Conservation (phyloP, 129 eudicot genomes). For the Helianthus annuus region DNA sequence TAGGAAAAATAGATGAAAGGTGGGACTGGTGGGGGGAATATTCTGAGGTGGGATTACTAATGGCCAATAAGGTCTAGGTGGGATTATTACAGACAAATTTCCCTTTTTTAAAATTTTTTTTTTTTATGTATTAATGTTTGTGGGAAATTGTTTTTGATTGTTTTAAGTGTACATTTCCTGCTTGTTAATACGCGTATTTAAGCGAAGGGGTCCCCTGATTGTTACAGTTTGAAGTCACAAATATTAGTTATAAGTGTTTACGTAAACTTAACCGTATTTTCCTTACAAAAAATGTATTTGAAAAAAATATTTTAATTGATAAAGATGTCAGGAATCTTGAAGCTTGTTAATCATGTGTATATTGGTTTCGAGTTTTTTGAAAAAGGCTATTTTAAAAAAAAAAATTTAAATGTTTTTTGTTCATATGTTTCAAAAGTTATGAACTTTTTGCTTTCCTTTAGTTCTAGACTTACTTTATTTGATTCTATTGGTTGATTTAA, state of each 20-base stretch:
- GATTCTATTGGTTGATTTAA: slow-evolving; percentile 13
- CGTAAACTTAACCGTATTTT: too few relatives aligned
- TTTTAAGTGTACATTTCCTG: neutral
- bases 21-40: too few relatives aligned
- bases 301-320: too few relatives aligned
- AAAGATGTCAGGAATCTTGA: slow-evolving; percentile 31
- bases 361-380: slow-evolving; percentile 10
- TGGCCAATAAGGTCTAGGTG: too few relatives aligned
- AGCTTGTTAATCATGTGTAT: slow-evolving; percentile 8
- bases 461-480: slow-evolving; percentile 18
- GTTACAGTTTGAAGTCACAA: too few relatives aligned
- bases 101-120: too few relatives aligned
- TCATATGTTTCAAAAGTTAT: slow-evolving; percentile 9
- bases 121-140: slow-evolving; percentile 15
- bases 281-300: too few relatives aligned
- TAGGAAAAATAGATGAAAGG: too few relatives aligned
- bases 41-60: too few relatives aligned
- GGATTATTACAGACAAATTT: too few relatives aligned
- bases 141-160: neutral
- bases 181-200: neutral
- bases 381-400: neutral
- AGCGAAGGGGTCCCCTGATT: too few relatives aligned
- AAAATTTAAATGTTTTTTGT: neutral
- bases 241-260: too few relatives aligned
- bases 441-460: slow-evolving; percentile 13